Conservation (phyloP, 805 yeast genomes). For the Starmerella vaccinii region DNA sequence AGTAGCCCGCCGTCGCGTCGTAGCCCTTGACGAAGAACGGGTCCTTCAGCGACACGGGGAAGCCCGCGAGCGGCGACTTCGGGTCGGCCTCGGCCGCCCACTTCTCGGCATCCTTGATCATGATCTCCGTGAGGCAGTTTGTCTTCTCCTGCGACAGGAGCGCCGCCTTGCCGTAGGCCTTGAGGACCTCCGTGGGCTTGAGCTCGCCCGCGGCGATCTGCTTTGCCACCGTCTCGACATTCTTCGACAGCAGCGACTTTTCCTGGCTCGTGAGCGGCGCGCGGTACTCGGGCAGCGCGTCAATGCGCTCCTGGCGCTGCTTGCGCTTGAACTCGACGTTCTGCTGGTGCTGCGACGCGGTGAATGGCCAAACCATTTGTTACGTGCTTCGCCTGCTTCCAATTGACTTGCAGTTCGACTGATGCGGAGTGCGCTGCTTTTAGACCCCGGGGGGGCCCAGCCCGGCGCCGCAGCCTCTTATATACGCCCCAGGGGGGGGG, state of each 20-base stretch:
- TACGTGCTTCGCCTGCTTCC: not conserved
- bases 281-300: constrained; percentile 32
- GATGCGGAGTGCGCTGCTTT: no score
- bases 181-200: constrained; percentile 43
- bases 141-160: constrained; percentile 50
- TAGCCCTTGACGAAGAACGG: constrained; percentile 42
- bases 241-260: constrained; percentile 32
- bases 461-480: no score
- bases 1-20: constrained; percentile 44
- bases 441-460: no score
- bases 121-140: constrained; percentile 49
- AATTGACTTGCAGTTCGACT: no score
- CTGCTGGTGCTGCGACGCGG: constrained; percentile 8
- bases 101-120: constrained; percentile 56
- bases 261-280: constrained; percentile 33
- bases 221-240: constrained; percentile 36
- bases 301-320: constrained; percentile 32
- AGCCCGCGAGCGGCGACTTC: constrained; percentile 53
- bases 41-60: constrained; percentile 55
- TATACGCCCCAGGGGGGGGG: not conserved
- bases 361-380: constrained; percentile 9
- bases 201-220: constrained; percentile 41
- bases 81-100: constrained; percentile 46
- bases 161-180: constrained; percentile 58
- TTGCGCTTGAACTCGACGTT: constrained; percentile 25